These are phyloP conservation scores for Trichosporon coremiiforme DNA, from an alignment of 1,284 basidiomycete genomes.

Conservation along the genomic window DNA sequence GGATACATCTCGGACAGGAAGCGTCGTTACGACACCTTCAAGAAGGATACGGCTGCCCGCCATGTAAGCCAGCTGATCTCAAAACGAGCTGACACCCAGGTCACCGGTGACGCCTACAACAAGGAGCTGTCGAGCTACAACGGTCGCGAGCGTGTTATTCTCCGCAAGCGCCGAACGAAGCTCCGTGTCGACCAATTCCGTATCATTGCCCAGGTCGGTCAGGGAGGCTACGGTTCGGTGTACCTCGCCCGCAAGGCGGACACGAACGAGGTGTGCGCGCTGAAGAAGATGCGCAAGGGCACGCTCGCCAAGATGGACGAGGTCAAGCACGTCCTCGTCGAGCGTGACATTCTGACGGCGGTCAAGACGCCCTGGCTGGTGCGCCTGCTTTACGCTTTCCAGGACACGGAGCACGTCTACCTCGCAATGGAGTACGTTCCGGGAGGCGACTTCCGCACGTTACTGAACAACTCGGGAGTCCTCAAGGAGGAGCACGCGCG, in stretches of 20 bases:
- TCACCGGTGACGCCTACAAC: slow-evolving; percentile 65
- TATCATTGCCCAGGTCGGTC: slow-evolving; percentile 94
- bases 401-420: slow-evolving; percentile 84
- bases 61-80: slow-evolving; percentile 56
- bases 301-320: slow-evolving; percentile 97
- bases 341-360: slow-evolving; percentile 91
- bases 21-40: slow-evolving; percentile 76
- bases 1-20: slow-evolving; percentile 83
- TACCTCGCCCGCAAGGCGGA: slow-evolving; percentile 88
- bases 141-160: slow-evolving; percentile 83
- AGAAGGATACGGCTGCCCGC: slow-evolving; percentile 74
- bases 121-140: slow-evolving; percentile 88
- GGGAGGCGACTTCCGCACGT: slow-evolving; percentile 90
- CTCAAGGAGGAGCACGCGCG: slow-evolving; percentile 92
- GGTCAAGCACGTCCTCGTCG: slow-evolving; percentile 87
- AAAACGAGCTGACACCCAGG: slow-evolving; percentile 31
- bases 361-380: slow-evolving; percentile 97
- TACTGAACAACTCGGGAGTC: slow-evolving; percentile 93
- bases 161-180: slow-evolving; percentile 84
- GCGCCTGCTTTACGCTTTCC: slow-evolving; percentile 87
- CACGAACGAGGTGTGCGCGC: slow-evolving; percentile 87
- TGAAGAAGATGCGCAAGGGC: slow-evolving; percentile 93
- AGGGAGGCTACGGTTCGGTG: slow-evolving; percentile 95
- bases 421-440: slow-evolving; percentile 99
- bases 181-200: slow-evolving; percentile 85